Conservation (phyloP, 2,329 filamentous ascomycete genomes). For the Metarhizium rileyi region DNA sequence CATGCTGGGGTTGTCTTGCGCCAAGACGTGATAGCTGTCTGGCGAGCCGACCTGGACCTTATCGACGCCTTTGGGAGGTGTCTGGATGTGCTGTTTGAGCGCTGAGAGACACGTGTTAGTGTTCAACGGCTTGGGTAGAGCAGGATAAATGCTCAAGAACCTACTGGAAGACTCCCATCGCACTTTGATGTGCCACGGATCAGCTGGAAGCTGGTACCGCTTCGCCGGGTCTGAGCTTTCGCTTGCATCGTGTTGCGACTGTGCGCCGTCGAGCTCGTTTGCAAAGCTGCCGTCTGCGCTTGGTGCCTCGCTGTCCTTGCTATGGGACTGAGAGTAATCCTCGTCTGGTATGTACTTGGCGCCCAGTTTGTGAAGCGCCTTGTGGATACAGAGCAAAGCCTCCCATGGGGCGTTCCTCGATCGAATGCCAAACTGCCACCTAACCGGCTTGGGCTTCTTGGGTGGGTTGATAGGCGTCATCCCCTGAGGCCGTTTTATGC, state of each 20-base stretch:
- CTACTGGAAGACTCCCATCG: slow-evolving; percentile 78
- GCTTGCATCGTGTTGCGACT: slow-evolving; percentile 24
- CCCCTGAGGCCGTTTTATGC: slow-evolving; percentile 46
- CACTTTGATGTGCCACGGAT: slow-evolving; percentile 90
- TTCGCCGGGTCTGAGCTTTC: slow-evolving; percentile 41
- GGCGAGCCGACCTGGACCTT: slow-evolving; percentile 15
- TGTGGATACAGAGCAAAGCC: slow-evolving; percentile 90
- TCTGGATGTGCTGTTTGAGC: slow-evolving; percentile 6
- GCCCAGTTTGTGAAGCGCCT: slow-evolving; percentile 76
- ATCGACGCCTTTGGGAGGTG: slow-evolving; percentile 5
- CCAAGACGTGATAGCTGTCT: slow-evolving; percentile 29
- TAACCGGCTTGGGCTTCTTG: slow-evolving; percentile 70
- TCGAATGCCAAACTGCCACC: slow-evolving; percentile 97
- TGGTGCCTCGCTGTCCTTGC: slow-evolving; percentile 26
- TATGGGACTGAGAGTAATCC: slow-evolving; percentile 40
- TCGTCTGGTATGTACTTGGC: slow-evolving; percentile 75
- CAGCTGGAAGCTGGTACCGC: slow-evolving; percentile 78
- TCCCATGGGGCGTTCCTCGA: slow-evolving; percentile 91
- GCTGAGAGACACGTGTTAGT: slow-evolving; percentile 3
- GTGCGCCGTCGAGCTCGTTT: slow-evolving; percentile 26
- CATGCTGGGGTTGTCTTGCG: slow-evolving; percentile 30
- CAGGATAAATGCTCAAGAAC: slow-evolving; percentile 24
- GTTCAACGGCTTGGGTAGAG: not conserved
- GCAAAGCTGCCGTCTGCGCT: slow-evolving; percentile 32
- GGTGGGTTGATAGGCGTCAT: slow-evolving; percentile 53